phyloP scores from a whole-genome alignment of 768 basidiomycete genomes.

The Pleurotus cornucopiae region DNA sequence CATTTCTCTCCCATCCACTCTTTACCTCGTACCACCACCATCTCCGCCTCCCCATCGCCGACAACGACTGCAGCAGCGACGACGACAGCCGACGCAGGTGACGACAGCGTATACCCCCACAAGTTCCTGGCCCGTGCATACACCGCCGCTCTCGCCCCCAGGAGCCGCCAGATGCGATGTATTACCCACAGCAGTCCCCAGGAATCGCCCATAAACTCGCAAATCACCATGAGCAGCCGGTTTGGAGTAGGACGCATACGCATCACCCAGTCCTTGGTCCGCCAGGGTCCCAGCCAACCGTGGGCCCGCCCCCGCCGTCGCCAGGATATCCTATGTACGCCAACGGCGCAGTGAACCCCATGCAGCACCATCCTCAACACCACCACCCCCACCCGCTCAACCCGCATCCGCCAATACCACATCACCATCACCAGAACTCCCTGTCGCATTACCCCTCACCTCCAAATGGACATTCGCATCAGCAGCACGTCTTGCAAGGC shows the following conservation, averaged over 20 bases:
- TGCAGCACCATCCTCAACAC: slow-evolving; percentile 55
- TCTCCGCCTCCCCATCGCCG: background rate
- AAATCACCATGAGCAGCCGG: slow-evolving; percentile 70
- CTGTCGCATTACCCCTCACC: slow-evolving; percentile 76
- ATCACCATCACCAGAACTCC: slow-evolving; percentile 80
- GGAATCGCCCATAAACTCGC: slow-evolving; percentile 75
- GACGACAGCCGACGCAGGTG: background rate
- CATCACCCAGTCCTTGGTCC: slow-evolving; percentile 50
- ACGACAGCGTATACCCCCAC: background rate
- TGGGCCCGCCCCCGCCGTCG: slow-evolving; percentile 64
- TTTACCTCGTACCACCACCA: background rate
- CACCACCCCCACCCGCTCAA: slow-evolving; percentile 49
- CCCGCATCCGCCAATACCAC: slow-evolving; percentile 47
- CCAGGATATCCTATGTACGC: slow-evolving; percentile 76
- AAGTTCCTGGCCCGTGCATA: background rate
- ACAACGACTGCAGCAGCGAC: background rate
- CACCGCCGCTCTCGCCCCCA: background rate
- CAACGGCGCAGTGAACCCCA: slow-evolving; percentile 57
- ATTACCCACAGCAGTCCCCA: slow-evolving; percentile 82
- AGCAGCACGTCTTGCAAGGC: slow-evolving; percentile 53
- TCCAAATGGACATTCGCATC: slow-evolving; percentile 62
- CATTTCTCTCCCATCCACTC: background rate
- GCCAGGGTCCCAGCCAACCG: slow-evolving; percentile 47
- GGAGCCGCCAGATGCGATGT: slow-evolving; percentile 53
- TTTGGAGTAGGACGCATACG: slow-evolving; percentile 64